These are phyloP conservation scores for Hypoxylon rubiginosum DNA, from an alignment of 2,329 filamentous ascomycete species.

Conservation along the genomic window DNA sequence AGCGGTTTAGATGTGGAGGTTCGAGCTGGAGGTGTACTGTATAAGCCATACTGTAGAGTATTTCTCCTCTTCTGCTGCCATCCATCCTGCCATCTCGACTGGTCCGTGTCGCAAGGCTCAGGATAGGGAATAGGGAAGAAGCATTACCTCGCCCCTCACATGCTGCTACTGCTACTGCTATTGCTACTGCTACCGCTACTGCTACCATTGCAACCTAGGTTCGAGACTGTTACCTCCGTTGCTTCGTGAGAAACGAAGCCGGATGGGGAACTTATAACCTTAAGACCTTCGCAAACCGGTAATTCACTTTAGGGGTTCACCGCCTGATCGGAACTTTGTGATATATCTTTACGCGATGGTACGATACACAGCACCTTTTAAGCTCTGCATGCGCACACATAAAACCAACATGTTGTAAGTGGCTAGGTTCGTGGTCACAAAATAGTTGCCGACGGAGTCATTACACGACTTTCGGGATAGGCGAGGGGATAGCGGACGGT, in stretches of 20 bases:
- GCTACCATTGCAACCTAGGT: conserved; percentile 9
- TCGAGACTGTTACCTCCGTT: not conserved
- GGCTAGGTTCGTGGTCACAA: conserved; percentile 13
- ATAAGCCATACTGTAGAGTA: conserved; percentile 25
- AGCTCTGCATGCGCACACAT: conserved; percentile 12
- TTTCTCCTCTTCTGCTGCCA: conserved; percentile 9
- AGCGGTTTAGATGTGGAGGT: conserved; percentile 31
- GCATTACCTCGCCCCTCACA: too few relatives aligned
- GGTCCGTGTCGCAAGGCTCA: conserved; percentile 8
- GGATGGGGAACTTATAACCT: conserved; percentile 19
- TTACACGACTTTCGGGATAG: conserved; percentile 37
- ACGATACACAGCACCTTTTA: conserved; percentile 24
- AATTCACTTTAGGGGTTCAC: conserved; percentile 31
- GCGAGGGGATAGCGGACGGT: conserved; percentile 32
- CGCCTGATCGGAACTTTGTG: conserved; percentile 26
- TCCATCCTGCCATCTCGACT: conserved; percentile 15
- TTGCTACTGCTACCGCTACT: not conserved
- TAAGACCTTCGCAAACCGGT: conserved; percentile 19
- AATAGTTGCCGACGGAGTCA: conserved; percentile 21
- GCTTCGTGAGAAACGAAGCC: conserved; percentile 22
- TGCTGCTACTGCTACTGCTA: too few relatives aligned
- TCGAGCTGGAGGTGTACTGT: conserved; percentile 2
- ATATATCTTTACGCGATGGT: conserved; percentile 22
- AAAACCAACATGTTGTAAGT: conserved; percentile 4
- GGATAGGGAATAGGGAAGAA: conserved; percentile 1